Evolutionary conservation across 306 rosid genomes (phyloP).

Genomic region (Mucuna pruriens): DNA sequence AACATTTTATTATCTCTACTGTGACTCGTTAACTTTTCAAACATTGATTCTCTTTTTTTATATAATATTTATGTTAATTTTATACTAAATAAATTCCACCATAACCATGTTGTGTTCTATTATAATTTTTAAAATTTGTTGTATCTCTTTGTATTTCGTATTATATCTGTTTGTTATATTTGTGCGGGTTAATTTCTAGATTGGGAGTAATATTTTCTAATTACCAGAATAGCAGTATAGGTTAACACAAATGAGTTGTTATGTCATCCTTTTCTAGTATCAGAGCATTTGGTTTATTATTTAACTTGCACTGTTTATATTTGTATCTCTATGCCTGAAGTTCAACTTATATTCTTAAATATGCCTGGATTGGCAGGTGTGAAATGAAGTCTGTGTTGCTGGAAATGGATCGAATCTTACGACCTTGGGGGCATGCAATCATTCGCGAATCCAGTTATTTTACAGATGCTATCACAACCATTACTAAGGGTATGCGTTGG

Average conservation of each 20-base stretch:
- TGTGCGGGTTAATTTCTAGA: too few species aligned
- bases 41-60: not conserved
- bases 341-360: not conserved
- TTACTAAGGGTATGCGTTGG: slow-evolving; percentile 86
- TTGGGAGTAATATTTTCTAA: not conserved
- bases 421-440: slow-evolving; percentile 77
- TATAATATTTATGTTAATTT: not conserved
- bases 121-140: too few species aligned
- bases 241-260: not conserved
- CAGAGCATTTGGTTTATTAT: not conserved
- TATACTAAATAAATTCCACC: not conserved
- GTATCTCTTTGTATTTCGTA: not conserved
- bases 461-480: slow-evolving; percentile 60
- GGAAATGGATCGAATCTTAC: slow-evolving; percentile 96
- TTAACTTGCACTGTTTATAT: not conserved
- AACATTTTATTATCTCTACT: too few species aligned
- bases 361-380: slow-evolving; percentile 57
- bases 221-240: not conserved
- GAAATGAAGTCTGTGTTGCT: slow-evolving; percentile 85
- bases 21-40: not conserved
- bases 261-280: not conserved
- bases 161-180: not conserved
- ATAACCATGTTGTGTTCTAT: not conserved
- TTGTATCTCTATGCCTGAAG: not conserved
- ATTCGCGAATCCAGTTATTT: slow-evolving; percentile 86